phyloP scores from a whole-genome alignment of 1,284 basidiomycete species.

The Quambalaria eucalypti region DNA sequence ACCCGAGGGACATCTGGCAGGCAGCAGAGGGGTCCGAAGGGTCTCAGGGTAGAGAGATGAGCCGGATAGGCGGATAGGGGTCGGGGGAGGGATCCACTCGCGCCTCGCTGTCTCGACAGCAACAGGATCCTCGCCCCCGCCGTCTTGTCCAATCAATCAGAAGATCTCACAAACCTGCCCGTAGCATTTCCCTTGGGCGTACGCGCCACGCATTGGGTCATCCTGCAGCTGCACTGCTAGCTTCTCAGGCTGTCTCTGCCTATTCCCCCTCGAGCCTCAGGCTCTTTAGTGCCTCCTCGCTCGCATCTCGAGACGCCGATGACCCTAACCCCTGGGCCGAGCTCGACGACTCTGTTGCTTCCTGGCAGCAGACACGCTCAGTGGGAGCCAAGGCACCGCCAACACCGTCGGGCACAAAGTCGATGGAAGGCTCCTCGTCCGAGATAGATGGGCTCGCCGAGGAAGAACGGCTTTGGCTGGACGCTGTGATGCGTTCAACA shows the following conservation, averaged over 20 bases:
- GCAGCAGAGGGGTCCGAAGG: background rate
- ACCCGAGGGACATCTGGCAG: constrained; percentile 27
- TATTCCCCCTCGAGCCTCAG: too few species aligned
- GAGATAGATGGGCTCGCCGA: background rate
- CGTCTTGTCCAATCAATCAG: too few species aligned
- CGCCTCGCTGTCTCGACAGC: too few species aligned
- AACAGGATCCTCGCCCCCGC: too few species aligned
- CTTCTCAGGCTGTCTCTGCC: too few species aligned
- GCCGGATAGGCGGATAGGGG: constrained; percentile 63
- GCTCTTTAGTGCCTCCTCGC: too few species aligned
- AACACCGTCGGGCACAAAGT: background rate
- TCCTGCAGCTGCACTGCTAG: too few species aligned
- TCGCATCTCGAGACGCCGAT: constrained; percentile 8
- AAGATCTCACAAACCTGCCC: too few species aligned
- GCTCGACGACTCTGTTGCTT: constrained; percentile 22
- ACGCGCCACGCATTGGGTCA: too few species aligned
- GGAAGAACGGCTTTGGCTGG: background rate
- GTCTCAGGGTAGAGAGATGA: constrained; percentile 56
- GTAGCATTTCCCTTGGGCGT: too few species aligned
- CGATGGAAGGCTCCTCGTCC: background rate
- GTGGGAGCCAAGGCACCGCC: background rate
- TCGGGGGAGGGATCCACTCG: constrained; percentile 1
- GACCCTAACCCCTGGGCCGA: constrained; percentile 29
- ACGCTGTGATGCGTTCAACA: too few species aligned
- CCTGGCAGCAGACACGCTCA: background rate